Evolutionary conservation across 495 filamentous ascomycete species (phyloP).

Genomic region (Penicillium simplicissimum): DNA sequence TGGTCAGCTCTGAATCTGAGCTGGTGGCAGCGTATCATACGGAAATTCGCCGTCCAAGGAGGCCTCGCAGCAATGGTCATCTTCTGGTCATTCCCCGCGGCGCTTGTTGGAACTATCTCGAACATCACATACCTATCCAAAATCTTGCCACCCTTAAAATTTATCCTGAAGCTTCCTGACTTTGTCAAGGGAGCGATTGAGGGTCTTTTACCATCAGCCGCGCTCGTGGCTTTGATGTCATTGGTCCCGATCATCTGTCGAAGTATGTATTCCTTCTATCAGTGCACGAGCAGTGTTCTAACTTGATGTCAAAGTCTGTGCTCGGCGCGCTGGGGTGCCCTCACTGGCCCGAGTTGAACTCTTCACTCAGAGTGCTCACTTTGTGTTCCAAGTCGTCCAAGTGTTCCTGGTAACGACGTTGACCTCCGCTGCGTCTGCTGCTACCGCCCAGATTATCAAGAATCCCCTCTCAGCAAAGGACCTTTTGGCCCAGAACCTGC

Average conservation of each 20-base stretch:
- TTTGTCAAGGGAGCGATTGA: constrained; percentile 75
- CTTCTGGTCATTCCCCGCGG: constrained; percentile 90
- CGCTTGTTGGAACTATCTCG: constrained; percentile 76
- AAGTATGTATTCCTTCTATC: constrained; percentile 45
- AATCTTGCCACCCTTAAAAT: constrained; percentile 62
- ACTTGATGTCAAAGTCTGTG: constrained; percentile 54
- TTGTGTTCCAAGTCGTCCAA: constrained; percentile 89
- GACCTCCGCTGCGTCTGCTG: constrained; percentile 70
- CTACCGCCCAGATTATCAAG: constrained; percentile 61
- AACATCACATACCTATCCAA: constrained; percentile 70
- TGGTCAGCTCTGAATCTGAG: constrained; percentile 79
- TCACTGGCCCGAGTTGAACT: constrained; percentile 77
- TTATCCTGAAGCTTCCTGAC: constrained; percentile 67
- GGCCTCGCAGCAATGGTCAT: constrained; percentile 76
- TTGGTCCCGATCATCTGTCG: constrained; percentile 82
- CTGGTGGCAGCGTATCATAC: constrained; percentile 79
- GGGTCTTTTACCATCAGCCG: constrained; percentile 73
- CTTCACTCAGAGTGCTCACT: constrained; percentile 85
- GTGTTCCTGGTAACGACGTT: constrained; percentile 85
- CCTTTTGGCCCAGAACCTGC: constrained; percentile 71
- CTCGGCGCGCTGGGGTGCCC: constrained; percentile 73
- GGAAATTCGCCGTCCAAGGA: constrained; percentile 62
- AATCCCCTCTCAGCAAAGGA: constrained; percentile 61
- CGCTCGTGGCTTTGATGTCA: constrained; percentile 81
- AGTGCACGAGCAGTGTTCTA: not conserved